Conservation (phyloP, 2,329 filamentous ascomycete genomes). For the Aspergillus aculeatinus region DNA sequence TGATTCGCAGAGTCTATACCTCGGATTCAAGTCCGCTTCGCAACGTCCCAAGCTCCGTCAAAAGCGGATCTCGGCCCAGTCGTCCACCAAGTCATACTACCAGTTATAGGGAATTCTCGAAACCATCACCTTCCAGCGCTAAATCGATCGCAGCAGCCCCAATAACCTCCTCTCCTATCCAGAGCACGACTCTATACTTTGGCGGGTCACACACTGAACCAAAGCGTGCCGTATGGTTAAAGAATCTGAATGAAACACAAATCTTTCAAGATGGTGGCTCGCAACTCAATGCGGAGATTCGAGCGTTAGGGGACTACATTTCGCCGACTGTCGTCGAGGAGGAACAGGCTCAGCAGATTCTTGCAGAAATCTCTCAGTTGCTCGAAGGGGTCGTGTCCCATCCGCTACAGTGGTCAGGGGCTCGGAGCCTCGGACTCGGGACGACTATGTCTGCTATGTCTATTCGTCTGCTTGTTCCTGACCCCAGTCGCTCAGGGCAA, state of each 20-base stretch:
- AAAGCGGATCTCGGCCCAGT: neutral
- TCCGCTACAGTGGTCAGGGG: slow-evolving; percentile 52
- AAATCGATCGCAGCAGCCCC: too few species aligned
- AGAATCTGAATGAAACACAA: slow-evolving; percentile 17
- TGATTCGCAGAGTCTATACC: slow-evolving; percentile 34
- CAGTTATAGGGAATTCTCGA: neutral
- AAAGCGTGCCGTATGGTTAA: slow-evolving; percentile 29
- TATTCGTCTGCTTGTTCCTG: slow-evolving; percentile 22
- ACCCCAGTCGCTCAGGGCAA: too few species aligned
- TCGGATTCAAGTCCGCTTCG: neutral
- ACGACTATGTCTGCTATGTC: slow-evolving; percentile 57
- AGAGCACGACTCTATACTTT: too few species aligned
- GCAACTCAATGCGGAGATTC: slow-evolving; percentile 48
- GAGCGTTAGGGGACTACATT: slow-evolving; percentile 47
- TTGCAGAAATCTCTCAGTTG: slow-evolving; percentile 28
- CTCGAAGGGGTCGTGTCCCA: slow-evolving; percentile 29
- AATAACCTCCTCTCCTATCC: too few species aligned
- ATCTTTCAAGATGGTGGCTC: slow-evolving; percentile 23
- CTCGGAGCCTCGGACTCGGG: slow-evolving; percentile 53
- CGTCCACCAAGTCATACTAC: neutral
- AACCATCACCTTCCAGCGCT: neutral
- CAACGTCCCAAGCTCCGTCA: neutral
- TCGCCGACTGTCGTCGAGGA: slow-evolving; percentile 46
- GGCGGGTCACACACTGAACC: too few species aligned
- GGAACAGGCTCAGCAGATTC: slow-evolving; percentile 26